Evolutionary conservation across 257 asterid species (phyloP).

Genomic region (Paulownia fortunei): DNA sequence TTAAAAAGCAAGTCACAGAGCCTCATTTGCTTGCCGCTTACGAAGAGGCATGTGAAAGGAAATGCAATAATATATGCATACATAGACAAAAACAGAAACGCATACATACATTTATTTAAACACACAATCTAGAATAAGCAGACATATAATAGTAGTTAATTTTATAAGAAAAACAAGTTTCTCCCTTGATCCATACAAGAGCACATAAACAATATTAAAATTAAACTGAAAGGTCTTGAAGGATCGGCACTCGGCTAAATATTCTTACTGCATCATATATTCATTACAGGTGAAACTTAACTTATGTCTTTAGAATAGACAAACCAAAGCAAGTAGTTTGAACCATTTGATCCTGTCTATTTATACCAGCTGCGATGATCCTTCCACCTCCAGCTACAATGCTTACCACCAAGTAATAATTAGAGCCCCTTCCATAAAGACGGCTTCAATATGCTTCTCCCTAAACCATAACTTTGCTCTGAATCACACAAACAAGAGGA

Average conservation of each 20-base stretch:
- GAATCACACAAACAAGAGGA: conserved; percentile 36
- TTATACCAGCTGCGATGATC: conserved; percentile 34
- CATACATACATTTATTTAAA: not conserved
- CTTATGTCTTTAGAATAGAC: conserved; percentile 31
- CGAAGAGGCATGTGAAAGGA: no score
- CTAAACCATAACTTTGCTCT: conserved; percentile 30
- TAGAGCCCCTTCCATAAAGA: conserved; percentile 36
- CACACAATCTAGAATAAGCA: not conserved
- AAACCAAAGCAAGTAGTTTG: conserved; percentile 28
- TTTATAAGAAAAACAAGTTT: conserved; percentile 14
- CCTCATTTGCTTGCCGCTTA: no score
- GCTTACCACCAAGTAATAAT: conserved; percentile 50
- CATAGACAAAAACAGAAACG: no score
- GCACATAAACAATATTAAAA: conserved; percentile 23
- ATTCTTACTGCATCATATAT: not conserved
- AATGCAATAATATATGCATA: no score
- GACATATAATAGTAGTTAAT: conserved; percentile 7
- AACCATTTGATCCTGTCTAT: conserved; percentile 29
- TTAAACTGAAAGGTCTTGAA: conserved; percentile 23
- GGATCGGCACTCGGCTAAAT: conserved; percentile 9
- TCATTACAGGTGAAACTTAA: conserved; percentile 23
- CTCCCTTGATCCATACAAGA: conserved; percentile 29
- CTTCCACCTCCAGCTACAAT: conserved; percentile 36
- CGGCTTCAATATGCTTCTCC: conserved; percentile 41
- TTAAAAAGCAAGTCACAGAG: no score